Percentiles rank a stretch among this genome's conserved stretches.
phyloP scores from a whole-genome alignment of 2,329 filamentous ascomycete genomes.

The Fusarium ambrosium region DNA sequence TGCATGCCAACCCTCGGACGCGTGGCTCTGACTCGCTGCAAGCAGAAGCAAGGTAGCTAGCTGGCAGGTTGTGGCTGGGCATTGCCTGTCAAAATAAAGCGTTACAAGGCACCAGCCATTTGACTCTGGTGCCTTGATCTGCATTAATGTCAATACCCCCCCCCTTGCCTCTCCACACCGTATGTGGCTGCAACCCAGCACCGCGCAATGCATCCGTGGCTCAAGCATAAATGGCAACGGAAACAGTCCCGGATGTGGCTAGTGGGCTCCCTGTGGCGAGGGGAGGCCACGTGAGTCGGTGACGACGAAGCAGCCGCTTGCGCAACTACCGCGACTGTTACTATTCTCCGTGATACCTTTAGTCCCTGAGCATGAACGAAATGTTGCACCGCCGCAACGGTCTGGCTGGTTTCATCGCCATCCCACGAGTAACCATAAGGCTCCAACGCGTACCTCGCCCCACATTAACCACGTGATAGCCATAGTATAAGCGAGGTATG shows the following conservation, averaged over 20 bases:
- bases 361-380: background rate
- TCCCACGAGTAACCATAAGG: no score
- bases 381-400: constrained; percentile 15
- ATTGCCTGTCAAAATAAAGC: background rate
- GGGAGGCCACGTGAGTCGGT: constrained; percentile 27
- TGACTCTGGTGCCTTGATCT: background rate
- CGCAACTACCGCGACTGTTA: background rate
- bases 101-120: background rate
- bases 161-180: background rate
- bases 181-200: background rate
- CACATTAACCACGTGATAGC: no score
- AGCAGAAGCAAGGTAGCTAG: background rate
- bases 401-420: constrained; percentile 24
- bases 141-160: background rate
- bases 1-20: constrained; percentile 36
- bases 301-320: constrained; percentile 14
- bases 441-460: no score
- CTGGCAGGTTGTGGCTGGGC: constrained; percentile 30
- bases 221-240: background rate
- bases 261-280: constrained; percentile 26
- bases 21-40: constrained; percentile 37
- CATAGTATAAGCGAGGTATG: no score
- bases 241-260: constrained; percentile 15
- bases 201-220: background rate
- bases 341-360: background rate